Percentiles rank a stretch among this genome's conserved stretches.
Conservation (phyloP, 2,329 filamentous ascomycete genomes). For the Aspergillus clavatus region DNA sequence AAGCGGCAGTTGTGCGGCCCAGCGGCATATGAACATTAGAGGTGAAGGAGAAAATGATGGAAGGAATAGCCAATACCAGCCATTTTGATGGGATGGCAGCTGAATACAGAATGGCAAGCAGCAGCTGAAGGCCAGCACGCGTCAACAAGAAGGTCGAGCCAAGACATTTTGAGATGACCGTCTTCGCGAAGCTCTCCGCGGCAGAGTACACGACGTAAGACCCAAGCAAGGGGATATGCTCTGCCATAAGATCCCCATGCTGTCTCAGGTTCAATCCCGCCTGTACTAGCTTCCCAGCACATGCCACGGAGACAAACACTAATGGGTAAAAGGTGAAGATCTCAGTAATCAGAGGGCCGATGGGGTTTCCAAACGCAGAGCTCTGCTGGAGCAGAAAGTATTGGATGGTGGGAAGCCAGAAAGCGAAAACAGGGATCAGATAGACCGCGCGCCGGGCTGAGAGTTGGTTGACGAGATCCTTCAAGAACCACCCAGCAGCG, state of each 20-base stretch:
- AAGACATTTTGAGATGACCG: constrained; percentile 47
- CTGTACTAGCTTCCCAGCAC: constrained; percentile 62
- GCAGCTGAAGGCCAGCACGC: constrained; percentile 65
- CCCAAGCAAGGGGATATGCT: constrained; percentile 60
- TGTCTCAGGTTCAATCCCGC: constrained; percentile 50
- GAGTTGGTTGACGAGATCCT: constrained; percentile 49
- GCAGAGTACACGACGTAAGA: constrained; percentile 62
- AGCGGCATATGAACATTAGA: constrained; percentile 71
- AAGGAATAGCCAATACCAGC: constrained; percentile 63
- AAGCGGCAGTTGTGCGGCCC: constrained; percentile 52
- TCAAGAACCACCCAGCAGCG: constrained; percentile 67
- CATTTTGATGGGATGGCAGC: constrained; percentile 64
- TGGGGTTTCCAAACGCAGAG: constrained; percentile 58
- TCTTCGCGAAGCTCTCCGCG: constrained; percentile 39
- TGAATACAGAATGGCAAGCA: constrained; percentile 61
- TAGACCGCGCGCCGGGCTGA: constrained; percentile 45
- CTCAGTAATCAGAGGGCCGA: constrained; percentile 74
- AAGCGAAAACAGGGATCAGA: constrained; percentile 67
- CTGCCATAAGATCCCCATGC: constrained; percentile 54
- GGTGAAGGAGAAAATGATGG: constrained; percentile 58
- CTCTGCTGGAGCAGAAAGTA: constrained; percentile 66
- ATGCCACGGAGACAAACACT: constrained; percentile 58
- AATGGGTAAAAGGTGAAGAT: constrained; percentile 66
- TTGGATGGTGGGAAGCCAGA: constrained; percentile 70
- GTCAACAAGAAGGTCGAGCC: constrained; percentile 62